Base-by-base conservation (phyloP, 192 early-diverging fungal genomes). In the Coemansia sp. region DNA sequence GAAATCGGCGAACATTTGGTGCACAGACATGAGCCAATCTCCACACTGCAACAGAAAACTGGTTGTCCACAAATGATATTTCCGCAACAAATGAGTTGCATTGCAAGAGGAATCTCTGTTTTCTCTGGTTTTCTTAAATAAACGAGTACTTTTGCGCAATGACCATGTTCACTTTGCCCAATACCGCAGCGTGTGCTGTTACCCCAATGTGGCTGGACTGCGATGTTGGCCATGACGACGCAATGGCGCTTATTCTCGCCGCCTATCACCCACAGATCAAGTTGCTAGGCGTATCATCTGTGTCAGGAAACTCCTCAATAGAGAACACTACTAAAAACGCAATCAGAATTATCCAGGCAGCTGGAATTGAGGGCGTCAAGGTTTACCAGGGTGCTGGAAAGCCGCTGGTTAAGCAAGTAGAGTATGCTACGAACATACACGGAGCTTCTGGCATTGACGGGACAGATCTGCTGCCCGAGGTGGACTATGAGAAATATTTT, bases 221-320 rank as follows among this genome's bases (percentile, higher is more conserved):
- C 40, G 72, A 74, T 36, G 66, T 69, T 9, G 72, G 72, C 5
- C 65, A 69, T 6, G 72, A 74, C 66, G 72, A 74, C 34, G 72
- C 72, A 8, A 47, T 74, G 62, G 72, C 72, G 1, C 15, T 74
- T 8, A 64, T 74, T 22, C 53, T 74, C 4, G 62, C 62, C 5
- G 72, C 72, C 12, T 65, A 74, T 54, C 62, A 74, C 26, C 72
- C 72, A 19, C 15, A 42, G 12, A 62, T 74, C 25, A 57, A 57
- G 34, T 62, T 74, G 6, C 20, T 74, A 2, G 72, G 72, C 19
- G 40, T 74, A 4, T 74, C 72, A 11, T 53, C 62, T 0, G 66
- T 74, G 5, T 55, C 72, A 9, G 72, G 72, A 11, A 69, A 74
- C 38, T 25, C 66, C 0, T 46, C 62, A 0, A 11, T 69, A 21